Evolutionary conservation across 2,329 filamentous ascomycete genomes (phyloP).

Genomic region (Penicillium sp.): DNA sequence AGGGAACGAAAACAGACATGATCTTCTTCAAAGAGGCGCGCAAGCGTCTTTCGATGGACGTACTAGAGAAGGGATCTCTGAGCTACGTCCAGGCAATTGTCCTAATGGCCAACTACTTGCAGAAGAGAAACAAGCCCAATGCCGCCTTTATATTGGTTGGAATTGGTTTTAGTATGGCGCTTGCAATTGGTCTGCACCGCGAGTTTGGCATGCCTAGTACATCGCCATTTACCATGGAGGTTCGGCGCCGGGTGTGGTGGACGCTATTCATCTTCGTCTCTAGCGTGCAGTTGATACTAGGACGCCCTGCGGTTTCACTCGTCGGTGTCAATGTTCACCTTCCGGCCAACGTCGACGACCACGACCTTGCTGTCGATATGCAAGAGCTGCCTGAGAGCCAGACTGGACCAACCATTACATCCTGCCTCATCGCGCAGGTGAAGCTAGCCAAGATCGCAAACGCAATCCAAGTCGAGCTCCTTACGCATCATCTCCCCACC

Average conservation of each 20-base stretch:
- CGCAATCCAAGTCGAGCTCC: conserved; percentile 26
- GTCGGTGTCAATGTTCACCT: conserved; percentile 26
- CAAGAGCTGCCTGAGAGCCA: conserved; percentile 22
- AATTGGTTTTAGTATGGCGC: conserved; percentile 28
- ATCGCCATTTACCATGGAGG: conserved; percentile 27
- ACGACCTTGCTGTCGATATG: conserved; percentile 29
- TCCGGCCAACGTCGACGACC: conserved; percentile 26
- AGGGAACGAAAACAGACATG: conserved; percentile 24
- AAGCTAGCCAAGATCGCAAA: conserved; percentile 29
- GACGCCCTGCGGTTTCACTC: conserved; percentile 26
- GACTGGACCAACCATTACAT: conserved; percentile 24
- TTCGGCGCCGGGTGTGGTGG: conserved; percentile 29
- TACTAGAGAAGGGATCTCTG: conserved; percentile 26
- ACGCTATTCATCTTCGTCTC: conserved; percentile 29
- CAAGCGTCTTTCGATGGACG: conserved; percentile 26
- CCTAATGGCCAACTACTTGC: conserved; percentile 26
- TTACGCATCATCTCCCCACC: conserved; percentile 26
- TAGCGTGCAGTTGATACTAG: conserved; percentile 24
- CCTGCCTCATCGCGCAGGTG: conserved; percentile 26
- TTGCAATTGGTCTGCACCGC: conserved; percentile 25
- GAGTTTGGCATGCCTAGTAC: conserved; percentile 30
- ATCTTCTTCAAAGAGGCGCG: conserved; percentile 26
- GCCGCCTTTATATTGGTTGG: conserved; percentile 26
- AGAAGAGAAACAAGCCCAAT: conserved; percentile 29
- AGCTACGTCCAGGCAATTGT: conserved; percentile 28